Base-by-base conservation (phyloP, 2,329 filamentous ascomycete genomes). In the Ophiocordyceps camponoti-floridani region DNA sequence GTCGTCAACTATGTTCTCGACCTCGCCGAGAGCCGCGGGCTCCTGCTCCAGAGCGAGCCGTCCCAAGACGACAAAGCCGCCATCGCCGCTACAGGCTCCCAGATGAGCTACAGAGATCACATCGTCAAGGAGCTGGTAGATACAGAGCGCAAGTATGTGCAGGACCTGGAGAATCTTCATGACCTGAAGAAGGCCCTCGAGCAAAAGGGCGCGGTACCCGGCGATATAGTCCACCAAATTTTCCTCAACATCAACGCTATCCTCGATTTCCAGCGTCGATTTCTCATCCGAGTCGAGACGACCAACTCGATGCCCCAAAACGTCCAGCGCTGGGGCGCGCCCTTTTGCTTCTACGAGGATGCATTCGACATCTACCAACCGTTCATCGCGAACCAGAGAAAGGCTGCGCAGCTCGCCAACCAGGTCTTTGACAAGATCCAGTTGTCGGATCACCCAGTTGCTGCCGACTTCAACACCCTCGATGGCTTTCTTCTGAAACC, bases 231-330 rank as follows among this genome's bases (percentile, higher is more conserved):
- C 19, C 88, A 96, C 64, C 79, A 88, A 56, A 95, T 98, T 49
- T 98, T 98, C 63, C 72, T 96, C 49, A 98, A 98, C 62, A 78
- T 96, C 57, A 94, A 96, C 59, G 79, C 84, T 28, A 84, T 98
- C 42, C 73, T 98, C 44, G 91, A 98, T 61, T 94, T 95, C 58
- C 89, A 96, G 58, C 81, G 93, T 49, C 78, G 88, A 27, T 96
- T 98, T 56, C 69, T 98, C 42, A 96, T 98, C 55, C 82, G 87
- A 45, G 84, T 98, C 49, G 91, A 98, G 65, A 93, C 93, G 27
- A 93, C 88, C 35, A 94, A 96, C 56, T 87, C 84, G 4, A 76
- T 86, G 63, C 74, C 84, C 0, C 72, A 81, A 48, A 65, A 73
- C 4, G 70, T 76, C 48, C 91, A 98, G 60, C 83, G 89, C 59